These are phyloP conservation scores for Yamadazyma conglobata DNA, from an alignment of 1,139 yeast genomes.

Conservation along the genomic window DNA sequence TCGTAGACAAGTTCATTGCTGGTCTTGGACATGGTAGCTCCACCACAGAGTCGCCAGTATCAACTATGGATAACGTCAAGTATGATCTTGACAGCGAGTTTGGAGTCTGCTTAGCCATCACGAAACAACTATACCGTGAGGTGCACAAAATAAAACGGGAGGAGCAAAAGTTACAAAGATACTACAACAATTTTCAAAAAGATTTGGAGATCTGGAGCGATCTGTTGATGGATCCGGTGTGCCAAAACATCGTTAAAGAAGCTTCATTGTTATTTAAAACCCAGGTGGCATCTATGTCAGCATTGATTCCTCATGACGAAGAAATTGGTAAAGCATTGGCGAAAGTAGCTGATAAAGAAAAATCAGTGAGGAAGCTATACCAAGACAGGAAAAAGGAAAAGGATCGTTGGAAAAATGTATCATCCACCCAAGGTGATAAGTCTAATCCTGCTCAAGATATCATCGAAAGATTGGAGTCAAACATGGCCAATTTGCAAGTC, in stretches of 20 bases:
- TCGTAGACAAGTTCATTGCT: constrained; percentile 24
- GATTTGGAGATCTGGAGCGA: constrained; percentile 11
- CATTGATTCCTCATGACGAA: constrained; percentile 7
- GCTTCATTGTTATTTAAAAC: constrained; percentile 8
- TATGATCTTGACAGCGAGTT: constrained; percentile 2
- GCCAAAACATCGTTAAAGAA: constrained; percentile 9
- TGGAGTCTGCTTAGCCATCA: constrained; percentile 5
- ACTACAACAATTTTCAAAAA: constrained; percentile 11
- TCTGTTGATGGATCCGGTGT: constrained; percentile 4
- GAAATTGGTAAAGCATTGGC: constrained; percentile 30
- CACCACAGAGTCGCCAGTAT: no score
- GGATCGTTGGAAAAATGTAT: constrained; percentile 35
- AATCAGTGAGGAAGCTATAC: constrained; percentile 37
- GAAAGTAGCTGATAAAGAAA: constrained; percentile 51
- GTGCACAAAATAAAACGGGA: constrained; percentile 13
- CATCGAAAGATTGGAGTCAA: constrained; percentile 49
- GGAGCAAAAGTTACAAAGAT: constrained; percentile 10
- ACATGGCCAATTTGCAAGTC: constrained; percentile 45
- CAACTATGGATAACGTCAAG: no score
- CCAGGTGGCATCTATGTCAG: constrained; percentile 5
- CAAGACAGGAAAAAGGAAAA: constrained; percentile 30
- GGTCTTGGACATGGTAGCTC: constrained; percentile 16
- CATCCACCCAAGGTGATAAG: constrained; percentile 43
- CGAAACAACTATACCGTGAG: constrained; percentile 10
- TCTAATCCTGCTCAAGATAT: constrained; percentile 34